These are phyloP conservation scores for Astrephomene gubernaculifera DNA, from an alignment of 139 green algal genomes.

Conservation along the genomic window DNA sequence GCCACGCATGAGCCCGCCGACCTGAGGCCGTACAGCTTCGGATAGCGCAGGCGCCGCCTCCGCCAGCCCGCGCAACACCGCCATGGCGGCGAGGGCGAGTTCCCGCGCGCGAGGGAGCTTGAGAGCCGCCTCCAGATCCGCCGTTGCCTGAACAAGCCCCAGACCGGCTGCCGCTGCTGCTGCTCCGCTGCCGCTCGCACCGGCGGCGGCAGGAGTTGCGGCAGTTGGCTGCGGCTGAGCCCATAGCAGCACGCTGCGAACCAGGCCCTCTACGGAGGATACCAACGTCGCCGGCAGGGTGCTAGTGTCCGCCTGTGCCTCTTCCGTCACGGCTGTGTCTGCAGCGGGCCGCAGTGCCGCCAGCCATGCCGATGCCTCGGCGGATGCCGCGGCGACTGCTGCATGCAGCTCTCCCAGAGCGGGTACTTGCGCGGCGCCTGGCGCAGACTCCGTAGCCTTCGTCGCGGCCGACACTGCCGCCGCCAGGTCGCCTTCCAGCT, in stretches of 20 bases:
- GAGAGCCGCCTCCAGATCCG: constrained; percentile 9
- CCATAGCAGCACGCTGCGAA: constrained; percentile 74
- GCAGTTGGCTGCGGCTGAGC: constrained; percentile 61
- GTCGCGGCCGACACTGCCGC: constrained; percentile 11
- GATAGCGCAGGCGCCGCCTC: background rate
- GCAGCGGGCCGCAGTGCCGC: background rate
- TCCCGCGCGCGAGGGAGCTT: constrained; percentile 30
- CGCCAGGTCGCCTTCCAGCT: constrained; percentile 17
- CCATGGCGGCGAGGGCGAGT: background rate
- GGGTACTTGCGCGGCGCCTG: constrained; percentile 37
- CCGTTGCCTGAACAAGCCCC: background rate
- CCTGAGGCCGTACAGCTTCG: background rate
- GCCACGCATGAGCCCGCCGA: constrained; percentile 22
- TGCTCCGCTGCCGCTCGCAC: background rate
- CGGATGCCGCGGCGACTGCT: constrained; percentile 39
- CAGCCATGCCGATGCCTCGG: constrained; percentile 10
- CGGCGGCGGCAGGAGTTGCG: background rate
- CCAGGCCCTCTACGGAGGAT: constrained; percentile 50
- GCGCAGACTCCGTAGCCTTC: background rate
- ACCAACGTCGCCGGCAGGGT: background rate
- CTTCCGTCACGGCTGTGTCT: background rate
- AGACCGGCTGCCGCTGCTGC: background rate
- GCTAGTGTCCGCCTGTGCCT: background rate
- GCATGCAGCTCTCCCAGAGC: constrained; percentile 51
- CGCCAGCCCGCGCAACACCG: background rate